Conservation (phyloP, 805 yeast genomes). For the Wickerhamiella hasegawae region DNA sequence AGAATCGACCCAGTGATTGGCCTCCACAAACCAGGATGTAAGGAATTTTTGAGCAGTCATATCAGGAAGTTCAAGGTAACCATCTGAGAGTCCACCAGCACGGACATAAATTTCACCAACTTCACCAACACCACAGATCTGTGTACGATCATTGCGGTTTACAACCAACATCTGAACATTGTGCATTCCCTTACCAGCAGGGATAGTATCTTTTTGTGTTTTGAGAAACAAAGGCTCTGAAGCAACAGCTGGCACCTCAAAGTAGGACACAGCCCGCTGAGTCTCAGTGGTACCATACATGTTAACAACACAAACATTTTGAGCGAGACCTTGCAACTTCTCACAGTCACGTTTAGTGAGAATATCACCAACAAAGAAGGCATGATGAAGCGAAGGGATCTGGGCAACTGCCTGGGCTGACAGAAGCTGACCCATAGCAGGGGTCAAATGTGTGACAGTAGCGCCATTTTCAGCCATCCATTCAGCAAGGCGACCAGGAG, state of each 20-base stretch:
- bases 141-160: constrained; percentile 73
- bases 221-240: constrained; percentile 59
- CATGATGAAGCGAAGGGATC: constrained; percentile 78
- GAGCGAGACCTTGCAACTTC: constrained; percentile 80
- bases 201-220: constrained; percentile 85
- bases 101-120: constrained; percentile 97
- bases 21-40: constrained; percentile 75
- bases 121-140: constrained; percentile 96
- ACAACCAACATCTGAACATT: constrained; percentile 91
- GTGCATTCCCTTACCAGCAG: constrained; percentile 96
- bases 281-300: constrained; percentile 99
- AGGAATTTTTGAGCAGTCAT: constrained; percentile 77
- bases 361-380: constrained; percentile 96
- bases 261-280: constrained; percentile 93
- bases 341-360: constrained; percentile 93
- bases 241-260: constrained; percentile 62
- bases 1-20: constrained; percentile 38
- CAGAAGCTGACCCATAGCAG: constrained; percentile 97
- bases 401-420: constrained; percentile 89
- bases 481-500: constrained; percentile 93
- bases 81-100: constrained; percentile 96
- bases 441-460: constrained; percentile 93
- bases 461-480: constrained; percentile 92
- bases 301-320: constrained; percentile 77
- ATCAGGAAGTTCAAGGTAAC: constrained; percentile 84